A percentile compares a stretch with the other conserved stretches of the same genome.
Evolutionary conservation across 495 filamentous ascomycete genomes (phyloP).

Genomic region (Neurospora sp.): DNA sequence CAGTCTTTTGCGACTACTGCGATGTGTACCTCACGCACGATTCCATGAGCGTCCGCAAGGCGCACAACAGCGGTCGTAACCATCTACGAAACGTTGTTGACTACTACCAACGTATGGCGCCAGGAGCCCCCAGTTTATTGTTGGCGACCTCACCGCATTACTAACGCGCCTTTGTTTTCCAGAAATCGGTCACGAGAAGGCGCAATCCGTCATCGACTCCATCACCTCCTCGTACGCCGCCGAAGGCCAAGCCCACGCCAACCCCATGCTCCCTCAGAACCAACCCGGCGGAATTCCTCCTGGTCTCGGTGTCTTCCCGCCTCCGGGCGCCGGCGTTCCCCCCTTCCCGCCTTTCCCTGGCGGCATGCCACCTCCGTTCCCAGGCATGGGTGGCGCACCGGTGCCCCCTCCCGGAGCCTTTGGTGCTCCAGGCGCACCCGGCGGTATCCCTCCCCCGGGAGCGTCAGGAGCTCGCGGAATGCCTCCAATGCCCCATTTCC

Average conservation of each 20-base stretch:
- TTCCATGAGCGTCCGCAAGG: slow-evolving; percentile 98
- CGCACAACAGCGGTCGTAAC: slow-evolving; percentile 93
- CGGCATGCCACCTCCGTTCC: slow-evolving; percentile 28
- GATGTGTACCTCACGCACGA: slow-evolving; percentile 99
- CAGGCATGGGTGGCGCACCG: slow-evolving; percentile 23
- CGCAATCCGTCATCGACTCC: slow-evolving; percentile 93
- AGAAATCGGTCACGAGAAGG: slow-evolving; percentile 98
- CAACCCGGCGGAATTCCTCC: slow-evolving; percentile 44
- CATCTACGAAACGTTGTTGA: slow-evolving; percentile 95
- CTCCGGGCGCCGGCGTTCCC: slow-evolving; percentile 6
- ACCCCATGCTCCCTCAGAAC: slow-evolving; percentile 67
- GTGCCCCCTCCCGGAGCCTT: slow-evolving; percentile 30
- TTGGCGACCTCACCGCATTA: background rate
- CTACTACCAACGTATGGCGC: slow-evolving; percentile 79
- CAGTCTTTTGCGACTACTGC: slow-evolving; percentile 85
- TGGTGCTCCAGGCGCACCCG: slow-evolving; percentile 38
- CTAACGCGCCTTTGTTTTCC: slow-evolving; percentile 2
- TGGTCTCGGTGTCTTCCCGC: slow-evolving; percentile 20
- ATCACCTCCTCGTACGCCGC: slow-evolving; percentile 93
- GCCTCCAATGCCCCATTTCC: slow-evolving; percentile 56
- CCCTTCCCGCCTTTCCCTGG: slow-evolving; percentile 15
- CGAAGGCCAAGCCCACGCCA: slow-evolving; percentile 76
- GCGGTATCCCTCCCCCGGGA: slow-evolving; percentile 28
- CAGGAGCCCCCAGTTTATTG: no score
- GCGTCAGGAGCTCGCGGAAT: slow-evolving; percentile 43